Conservation (phyloP, 2,329 filamentous ascomycete genomes). For the Pseudopyrenochaeta lycopersici region DNA sequence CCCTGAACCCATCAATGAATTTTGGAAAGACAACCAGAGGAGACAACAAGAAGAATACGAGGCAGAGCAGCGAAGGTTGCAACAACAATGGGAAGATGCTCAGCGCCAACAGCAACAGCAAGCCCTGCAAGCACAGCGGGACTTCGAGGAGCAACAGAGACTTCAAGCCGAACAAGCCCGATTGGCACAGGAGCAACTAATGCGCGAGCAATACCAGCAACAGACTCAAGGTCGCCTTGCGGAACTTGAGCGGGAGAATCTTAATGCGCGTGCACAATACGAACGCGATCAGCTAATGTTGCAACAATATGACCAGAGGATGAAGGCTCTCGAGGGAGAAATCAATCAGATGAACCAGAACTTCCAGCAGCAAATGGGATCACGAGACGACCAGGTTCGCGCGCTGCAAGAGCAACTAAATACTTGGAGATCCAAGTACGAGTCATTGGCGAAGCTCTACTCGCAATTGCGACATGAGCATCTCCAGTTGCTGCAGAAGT, state of each 20-base stretch:
- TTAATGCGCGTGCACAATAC: constrained; percentile 93
- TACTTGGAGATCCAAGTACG: constrained; percentile 97
- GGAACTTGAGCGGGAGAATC: constrained; percentile 92
- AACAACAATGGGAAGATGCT: constrained; percentile 85
- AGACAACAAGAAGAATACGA: constrained; percentile 95
- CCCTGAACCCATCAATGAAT: constrained; percentile 94
- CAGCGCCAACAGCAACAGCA: constrained; percentile 83
- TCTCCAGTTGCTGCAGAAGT: constrained; percentile 92
- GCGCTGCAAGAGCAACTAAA: constrained; percentile 96
- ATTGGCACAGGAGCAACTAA: constrained; percentile 86
- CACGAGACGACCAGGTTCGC: constrained; percentile 93
- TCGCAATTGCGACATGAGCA: constrained; percentile 96
- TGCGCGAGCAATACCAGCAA: constrained; percentile 87
- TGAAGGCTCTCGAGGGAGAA: constrained; percentile 92
- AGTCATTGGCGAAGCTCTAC: constrained; percentile 94
- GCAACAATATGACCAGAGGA: constrained; percentile 91
- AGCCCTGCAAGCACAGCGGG: constrained; percentile 83
- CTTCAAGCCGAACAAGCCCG: constrained; percentile 87
- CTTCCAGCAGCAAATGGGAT: constrained; percentile 82
- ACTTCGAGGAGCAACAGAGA: constrained; percentile 97
- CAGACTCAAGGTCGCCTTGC: constrained; percentile 96
- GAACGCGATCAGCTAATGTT: constrained; percentile 97
- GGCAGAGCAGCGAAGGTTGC: constrained; percentile 87
- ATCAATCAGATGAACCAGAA: constrained; percentile 83
- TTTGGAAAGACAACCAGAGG: constrained; percentile 94